phyloP scores from a whole-genome alignment of 2,329 filamentous ascomycete genomes.

The Penicillium sp. region DNA sequence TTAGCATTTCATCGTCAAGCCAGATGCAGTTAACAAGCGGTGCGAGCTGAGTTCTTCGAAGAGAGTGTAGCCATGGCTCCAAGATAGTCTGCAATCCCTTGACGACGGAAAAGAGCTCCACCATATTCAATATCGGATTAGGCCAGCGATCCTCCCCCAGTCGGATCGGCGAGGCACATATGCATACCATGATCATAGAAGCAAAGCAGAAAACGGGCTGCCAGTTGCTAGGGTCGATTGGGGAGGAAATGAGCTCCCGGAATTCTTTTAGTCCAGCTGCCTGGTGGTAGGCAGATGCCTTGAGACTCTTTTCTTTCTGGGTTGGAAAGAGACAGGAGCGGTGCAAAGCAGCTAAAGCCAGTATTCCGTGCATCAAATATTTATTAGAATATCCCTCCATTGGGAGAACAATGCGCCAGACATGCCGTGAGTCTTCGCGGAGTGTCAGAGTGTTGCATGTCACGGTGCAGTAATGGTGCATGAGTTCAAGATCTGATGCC shows the following conservation, averaged over 20 bases:
- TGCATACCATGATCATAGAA: conserved; percentile 16
- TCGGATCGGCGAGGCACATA: conserved; percentile 13
- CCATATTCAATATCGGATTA: conserved; percentile 15
- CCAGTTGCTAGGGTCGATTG: conserved; percentile 19
- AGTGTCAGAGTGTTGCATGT: conserved; percentile 25
- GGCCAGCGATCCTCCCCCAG: conserved; percentile 15
- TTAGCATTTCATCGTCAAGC: conserved; percentile 12
- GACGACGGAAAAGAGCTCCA: conserved; percentile 19
- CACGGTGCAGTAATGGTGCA: conserved; percentile 43
- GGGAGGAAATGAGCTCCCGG: conserved; percentile 18
- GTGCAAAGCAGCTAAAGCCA: conserved; percentile 34
- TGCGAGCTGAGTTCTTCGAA: conserved; percentile 15
- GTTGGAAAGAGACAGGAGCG: conserved; percentile 14
- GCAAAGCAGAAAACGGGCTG: conserved; percentile 23
- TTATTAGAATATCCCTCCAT: conserved; percentile 31
- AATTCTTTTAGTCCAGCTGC: conserved; percentile 19
- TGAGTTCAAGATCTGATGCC: conserved; percentile 40
- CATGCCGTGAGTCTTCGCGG: conserved; percentile 25
- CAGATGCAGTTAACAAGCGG: conserved; percentile 17
- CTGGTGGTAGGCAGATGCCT: conserved; percentile 19
- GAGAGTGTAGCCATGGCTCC: conserved; percentile 16
- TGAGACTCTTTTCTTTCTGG: conserved; percentile 15
- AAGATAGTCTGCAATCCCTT: conserved; percentile 21
- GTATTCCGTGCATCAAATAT: conserved; percentile 33
- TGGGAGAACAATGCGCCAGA: conserved; percentile 32